phyloP scores from a whole-genome alignment of 1,284 basidiomycete species.

The Coniophora puteana region DNA sequence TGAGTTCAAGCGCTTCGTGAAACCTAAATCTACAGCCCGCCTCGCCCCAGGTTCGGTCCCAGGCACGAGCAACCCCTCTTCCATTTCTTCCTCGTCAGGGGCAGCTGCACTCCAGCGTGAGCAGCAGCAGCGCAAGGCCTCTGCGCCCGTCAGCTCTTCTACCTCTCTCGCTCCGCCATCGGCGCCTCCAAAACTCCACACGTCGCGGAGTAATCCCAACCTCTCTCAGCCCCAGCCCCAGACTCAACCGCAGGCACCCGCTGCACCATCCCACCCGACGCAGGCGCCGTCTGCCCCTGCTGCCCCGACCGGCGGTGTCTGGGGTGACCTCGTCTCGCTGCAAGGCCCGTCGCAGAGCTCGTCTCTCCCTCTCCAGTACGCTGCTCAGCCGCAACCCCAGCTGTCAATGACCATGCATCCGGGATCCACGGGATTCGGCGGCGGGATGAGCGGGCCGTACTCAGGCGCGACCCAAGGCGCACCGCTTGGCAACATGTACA shows the following conservation, averaged over 20 bases:
- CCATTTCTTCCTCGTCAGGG: constrained; percentile 5
- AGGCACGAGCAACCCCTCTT: constrained; percentile 37
- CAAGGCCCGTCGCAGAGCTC: constrained; percentile 41
- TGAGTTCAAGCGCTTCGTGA: constrained; percentile 63
- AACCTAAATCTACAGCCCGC: constrained; percentile 25
- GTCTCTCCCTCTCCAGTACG: constrained; percentile 54
- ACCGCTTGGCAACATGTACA: no score
- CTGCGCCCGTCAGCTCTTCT: constrained; percentile 9
- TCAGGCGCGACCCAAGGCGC: no score
- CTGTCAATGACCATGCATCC: no score
- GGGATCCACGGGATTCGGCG: no score
- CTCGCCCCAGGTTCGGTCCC: constrained; percentile 38
- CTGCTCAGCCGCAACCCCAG: no score
- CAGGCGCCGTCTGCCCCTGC: constrained; percentile 19
- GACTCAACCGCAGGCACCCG: constrained; percentile 10
- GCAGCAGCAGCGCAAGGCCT: no score
- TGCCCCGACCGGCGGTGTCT: constrained; percentile 40
- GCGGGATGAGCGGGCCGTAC: no score
- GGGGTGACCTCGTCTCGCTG: constrained; percentile 51
- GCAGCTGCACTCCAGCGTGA: no score
- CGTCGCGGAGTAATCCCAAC: constrained; percentile 5
- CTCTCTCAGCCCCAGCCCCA: constrained; percentile 27
- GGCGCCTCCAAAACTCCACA: constrained; percentile 25
- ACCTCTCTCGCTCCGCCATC: constrained; percentile 21
- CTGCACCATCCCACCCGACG: constrained; percentile 13